Evolutionary conservation across 176 grass and related monocot genomes (phyloP), one percentile per base, ranked within the genome.

Genomic region (Oropetium thomaeum): DNA sequence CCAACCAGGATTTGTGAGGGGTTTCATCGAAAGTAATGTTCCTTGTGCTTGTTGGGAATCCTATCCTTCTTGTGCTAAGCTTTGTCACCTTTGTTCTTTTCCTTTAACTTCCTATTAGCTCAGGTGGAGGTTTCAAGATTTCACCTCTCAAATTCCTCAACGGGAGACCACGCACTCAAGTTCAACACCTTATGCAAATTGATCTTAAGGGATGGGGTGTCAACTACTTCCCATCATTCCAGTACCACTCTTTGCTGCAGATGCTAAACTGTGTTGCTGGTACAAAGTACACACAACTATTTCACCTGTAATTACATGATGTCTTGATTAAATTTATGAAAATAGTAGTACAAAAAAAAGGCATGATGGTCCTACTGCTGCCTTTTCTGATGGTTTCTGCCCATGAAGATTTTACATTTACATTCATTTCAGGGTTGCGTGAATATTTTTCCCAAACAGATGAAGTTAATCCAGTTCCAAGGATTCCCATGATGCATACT

Each of bases 41-140:
- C 51, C 67, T 87, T 82, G 32, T 82, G 49, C 42, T 66, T 78
- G 11, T 61, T n/a, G 58, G 41, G 19, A 75, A 65, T 27, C 25
- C 0, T 19, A 25, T n/a, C 35, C 7, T 30, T 58, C 27, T 65
- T 52, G 48, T 58, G 47, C 47, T 34, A 7, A 42, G 23, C 29
- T 39, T 80, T 85, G n/a, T 63, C 25, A 45, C 62, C 65, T 77
- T 71, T 87, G 5, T 70, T 60, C 6, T 58, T 44, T 48, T 63
- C 41, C 19, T 30, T 74, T 47, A 83, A 78, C 26, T 37, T 74
- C 12, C 25, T 74, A 68, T 69, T 79, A 53, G 1, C 76, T 62
- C 79, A 98, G 95, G 95, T 98, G 95, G 95, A 67, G 95, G 95
- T 43, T 98, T 98, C 58, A 98, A 92, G 78, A 98, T 98, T 78